Evolutionary conservation across 108 stramenopile genomes (phyloP).

Genomic region (Epipyxis sp.): DNA sequence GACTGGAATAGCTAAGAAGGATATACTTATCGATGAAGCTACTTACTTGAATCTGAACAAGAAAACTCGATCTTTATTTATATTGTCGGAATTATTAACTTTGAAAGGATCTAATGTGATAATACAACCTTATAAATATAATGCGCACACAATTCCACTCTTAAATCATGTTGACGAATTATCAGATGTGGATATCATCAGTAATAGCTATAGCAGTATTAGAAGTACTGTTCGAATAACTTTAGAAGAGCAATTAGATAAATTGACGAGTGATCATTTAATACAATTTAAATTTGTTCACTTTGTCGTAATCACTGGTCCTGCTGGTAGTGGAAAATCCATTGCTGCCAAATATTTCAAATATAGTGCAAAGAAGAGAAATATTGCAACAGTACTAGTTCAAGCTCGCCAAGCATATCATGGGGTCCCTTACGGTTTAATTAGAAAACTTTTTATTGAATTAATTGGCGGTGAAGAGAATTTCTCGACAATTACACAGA

Average conservation of each 20-base stretch:
- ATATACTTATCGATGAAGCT: not conserved
- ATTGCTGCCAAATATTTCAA: not conserved
- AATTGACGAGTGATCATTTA: not conserved
- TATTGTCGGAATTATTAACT: not conserved
- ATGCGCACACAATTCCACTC: not conserved
- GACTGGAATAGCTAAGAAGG: not conserved
- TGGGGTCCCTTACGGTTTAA: not conserved
- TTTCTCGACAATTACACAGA: no score
- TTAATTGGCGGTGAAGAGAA: slow-evolving; percentile 11
- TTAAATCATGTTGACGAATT: not conserved
- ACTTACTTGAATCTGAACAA: not conserved
- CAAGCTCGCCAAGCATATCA: not conserved
- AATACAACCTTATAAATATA: not conserved
- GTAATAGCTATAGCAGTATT: no score
- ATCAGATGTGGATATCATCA: no score
- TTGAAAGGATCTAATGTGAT: not conserved
- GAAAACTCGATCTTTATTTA: not conserved
- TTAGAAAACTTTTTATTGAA: not conserved
- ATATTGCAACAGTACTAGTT: not conserved
- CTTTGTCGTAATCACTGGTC: not conserved
- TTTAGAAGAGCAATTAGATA: not conserved
- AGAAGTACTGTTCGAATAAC: not conserved
- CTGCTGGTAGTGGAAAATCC: not conserved
- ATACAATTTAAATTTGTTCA: no score
- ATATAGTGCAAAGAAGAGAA: not conserved